Base-by-base conservation (phyloP, 2,329 filamentous ascomycete species). In the Achaetomium macrosporum region DNA sequence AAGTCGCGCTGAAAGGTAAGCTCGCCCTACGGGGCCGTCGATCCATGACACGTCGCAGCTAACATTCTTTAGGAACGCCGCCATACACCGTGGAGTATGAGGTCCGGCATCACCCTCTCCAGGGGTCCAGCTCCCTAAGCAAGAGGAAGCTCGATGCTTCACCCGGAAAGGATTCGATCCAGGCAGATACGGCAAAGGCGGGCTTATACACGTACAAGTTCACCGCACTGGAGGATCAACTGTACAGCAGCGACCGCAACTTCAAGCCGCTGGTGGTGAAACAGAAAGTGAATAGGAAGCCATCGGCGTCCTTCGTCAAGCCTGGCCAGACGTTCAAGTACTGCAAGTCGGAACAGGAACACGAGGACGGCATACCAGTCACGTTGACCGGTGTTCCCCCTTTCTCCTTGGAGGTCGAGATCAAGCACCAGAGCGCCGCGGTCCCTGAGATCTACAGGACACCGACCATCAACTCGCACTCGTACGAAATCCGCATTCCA, bases 311-410 rank as follows among this genome's bases (percentile, higher is more conserved):
- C 5, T 99, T 99, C 65, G 78, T 80, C 54, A 88, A 88, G 60
- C 89, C 91, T 3, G 91, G 91, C 15, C 93, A 93, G 68, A 91
- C 89, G 0, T 96, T 96, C 76, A 95, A 93, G 67, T 96, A 92
- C 70, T 99, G 93, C 72, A 86, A 90, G 67, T 84, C 90, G 44
- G 89, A 96, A 63, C 81, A 87, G 47, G 82, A 83, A 50, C 82
- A 84, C 31, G 89, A 95, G 63, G 91, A 99, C 64, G 83, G 82
- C 39, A 96, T 99, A 50, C 91, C 92, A 0, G 86, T 99, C 54
- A 84, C 81, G 2, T 77, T 99, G 16, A 87, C 87, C 54, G 93
- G 93, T 37, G 76, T 85, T 15, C 83, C 92, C 7, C 93, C 93
- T 0, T 99, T 99, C 73, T 85, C 85, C 44, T 75, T 99, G 5